A percentile compares a stretch with the other conserved stretches of the same genome.
These are phyloP conservation scores for Craterostigma plantagineum DNA, from an alignment of 257 asterid genomes.

Conservation along the genomic window DNA sequence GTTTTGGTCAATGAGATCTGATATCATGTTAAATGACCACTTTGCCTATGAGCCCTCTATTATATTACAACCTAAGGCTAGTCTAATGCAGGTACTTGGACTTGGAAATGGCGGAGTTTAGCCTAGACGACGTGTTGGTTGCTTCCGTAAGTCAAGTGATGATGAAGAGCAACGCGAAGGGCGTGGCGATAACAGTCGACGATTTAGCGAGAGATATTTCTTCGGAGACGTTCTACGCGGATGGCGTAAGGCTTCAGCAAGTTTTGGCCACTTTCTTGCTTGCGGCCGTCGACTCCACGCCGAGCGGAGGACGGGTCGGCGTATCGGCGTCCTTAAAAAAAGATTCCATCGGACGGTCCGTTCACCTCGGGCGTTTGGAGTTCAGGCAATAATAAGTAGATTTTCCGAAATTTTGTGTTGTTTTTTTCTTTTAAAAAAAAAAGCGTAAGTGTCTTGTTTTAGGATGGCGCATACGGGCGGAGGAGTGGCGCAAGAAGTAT, in stretches of 20 bases:
- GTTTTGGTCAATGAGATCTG: too few species aligned
- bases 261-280: slow-evolving; percentile 60
- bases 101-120: slow-evolving; percentile 86
- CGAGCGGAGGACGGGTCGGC: slow-evolving; percentile 54
- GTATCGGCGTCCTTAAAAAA: slow-evolving; percentile 35
- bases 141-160: slow-evolving; percentile 81
- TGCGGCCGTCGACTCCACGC: slow-evolving; percentile 40
- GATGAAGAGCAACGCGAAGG: slow-evolving; percentile 67
- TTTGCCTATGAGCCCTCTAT: too few species aligned
- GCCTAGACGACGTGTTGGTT: slow-evolving; percentile 56
- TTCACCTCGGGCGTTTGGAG: slow-evolving; percentile 78
- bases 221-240: slow-evolving; percentile 60
- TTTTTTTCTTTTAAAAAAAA: too few species aligned
- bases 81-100: slow-evolving; percentile 48
- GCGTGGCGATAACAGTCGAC: slow-evolving; percentile 39
- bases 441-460: not conserved
- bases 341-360: slow-evolving; percentile 55
- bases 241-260: slow-evolving; percentile 82
- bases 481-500: slow-evolving; percentile 62
- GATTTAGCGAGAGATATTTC: slow-evolving; percentile 30
- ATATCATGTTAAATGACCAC: too few species aligned
- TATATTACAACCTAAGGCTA: too few species aligned
- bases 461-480: slow-evolving; percentile 78
- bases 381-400: slow-evolving; percentile 43
- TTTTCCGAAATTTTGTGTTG: too few species aligned